Evolutionary conservation across 2,329 filamentous ascomycete species (phyloP), one percentile per base, ranked within the genome.

Genomic region (Hortaea sp.): DNA sequence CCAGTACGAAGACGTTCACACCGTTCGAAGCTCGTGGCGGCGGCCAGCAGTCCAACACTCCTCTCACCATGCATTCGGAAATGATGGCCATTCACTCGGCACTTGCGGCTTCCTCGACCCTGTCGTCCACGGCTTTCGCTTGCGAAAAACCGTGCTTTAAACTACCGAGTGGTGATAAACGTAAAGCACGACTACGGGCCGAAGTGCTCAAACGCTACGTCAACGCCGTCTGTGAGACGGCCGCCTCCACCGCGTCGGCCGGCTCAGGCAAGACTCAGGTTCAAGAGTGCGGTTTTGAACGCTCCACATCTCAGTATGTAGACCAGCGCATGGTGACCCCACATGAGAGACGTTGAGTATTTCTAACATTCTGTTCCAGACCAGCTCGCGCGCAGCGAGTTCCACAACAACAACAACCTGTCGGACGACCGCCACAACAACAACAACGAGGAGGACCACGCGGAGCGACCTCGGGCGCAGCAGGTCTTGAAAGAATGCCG

Each of bases 41-140:
- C 32, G 66, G 67, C 12, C 62, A 63, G 45, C 57, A 63, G 30
- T 63, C 65, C 44, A 72, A 72, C 51, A 62, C 62, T 29, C 65
- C 68, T 7, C 62, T 77, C 12, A 72, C 66, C 11, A 74, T 77
- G 70, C 73, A 77, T 53, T 70, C 69, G 4, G 73, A 76, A 64
- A 76, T 76, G 72, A 75, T 75, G 71, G 73, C 73, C 29, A 73
- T 77, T 56, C 68, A 71, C 54, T 70, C 69, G 29, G 72, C 72
- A 39, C 67, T 75, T 44, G 62, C 67, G 37, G 63, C 68, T 43
- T 72, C 69, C 43, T 68, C 63, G 53, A 67, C 66, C 41, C 54
- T 69, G 57, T 66, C 68, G 43, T 66, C 65, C 53, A 68, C 56
- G 47, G 60, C 66, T 40, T 61, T 67, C 62, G 72, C 63, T 44